phyloP scores from a whole-genome alignment of 2,329 filamentous ascomycete species.

The Monosporascus sp. region DNA sequence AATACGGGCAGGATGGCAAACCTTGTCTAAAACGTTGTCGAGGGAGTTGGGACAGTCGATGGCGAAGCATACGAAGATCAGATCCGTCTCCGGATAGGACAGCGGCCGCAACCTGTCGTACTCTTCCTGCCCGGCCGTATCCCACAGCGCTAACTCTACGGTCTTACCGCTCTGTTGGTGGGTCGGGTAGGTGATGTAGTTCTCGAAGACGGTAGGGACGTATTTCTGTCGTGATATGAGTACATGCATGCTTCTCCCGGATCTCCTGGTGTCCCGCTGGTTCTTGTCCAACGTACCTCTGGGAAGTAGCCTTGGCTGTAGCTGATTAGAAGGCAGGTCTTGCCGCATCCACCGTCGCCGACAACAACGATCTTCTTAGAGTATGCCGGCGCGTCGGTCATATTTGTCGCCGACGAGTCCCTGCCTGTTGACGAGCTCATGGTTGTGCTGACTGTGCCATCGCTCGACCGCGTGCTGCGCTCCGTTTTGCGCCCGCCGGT shows the following conservation, averaged over 20 bases:
- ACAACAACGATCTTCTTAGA: slow-evolving; percentile 99
- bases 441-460: slow-evolving; percentile 84
- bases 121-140: slow-evolving; percentile 97
- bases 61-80: slow-evolving; percentile 98
- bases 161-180: slow-evolving; percentile 86
- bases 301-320: slow-evolving; percentile 99
- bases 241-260: neutral
- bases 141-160: slow-evolving; percentile 95
- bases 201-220: slow-evolving; percentile 97
- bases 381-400: slow-evolving; percentile 86
- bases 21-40: slow-evolving; percentile 99
- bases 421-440: slow-evolving; percentile 70
- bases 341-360: slow-evolving; percentile 94
- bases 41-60: slow-evolving; percentile 98
- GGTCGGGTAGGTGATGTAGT: slow-evolving; percentile 96
- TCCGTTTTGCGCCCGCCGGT: slow-evolving; percentile 39
- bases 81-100: slow-evolving; percentile 95
- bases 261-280: no score
- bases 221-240: slow-evolving; percentile 72
- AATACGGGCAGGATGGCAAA: slow-evolving; percentile 36
- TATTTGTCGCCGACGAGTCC: slow-evolving; percentile 74
- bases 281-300: slow-evolving; percentile 59
- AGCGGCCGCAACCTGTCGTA: slow-evolving; percentile 94
- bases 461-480: slow-evolving; percentile 65
- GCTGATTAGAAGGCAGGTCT: slow-evolving; percentile 97